Conservation (phyloP, 2,329 filamentous ascomycete genomes). For the Dryadomyces quercivorus region DNA sequence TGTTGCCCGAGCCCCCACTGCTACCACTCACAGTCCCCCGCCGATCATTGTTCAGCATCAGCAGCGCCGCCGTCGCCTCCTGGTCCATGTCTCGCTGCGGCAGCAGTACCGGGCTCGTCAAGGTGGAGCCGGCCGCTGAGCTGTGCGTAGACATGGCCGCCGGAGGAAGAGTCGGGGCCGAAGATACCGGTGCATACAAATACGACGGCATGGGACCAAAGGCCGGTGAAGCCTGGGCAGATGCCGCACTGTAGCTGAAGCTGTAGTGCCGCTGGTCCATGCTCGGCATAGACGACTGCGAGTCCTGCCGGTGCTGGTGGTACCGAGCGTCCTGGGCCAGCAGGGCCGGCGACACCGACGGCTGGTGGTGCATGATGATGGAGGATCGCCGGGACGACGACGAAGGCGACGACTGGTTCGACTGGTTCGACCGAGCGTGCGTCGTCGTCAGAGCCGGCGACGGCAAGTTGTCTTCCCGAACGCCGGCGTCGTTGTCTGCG, state of each 20-base stretch:
- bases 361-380: not conserved
- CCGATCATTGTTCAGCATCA: constrained; percentile 79
- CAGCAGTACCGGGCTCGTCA: constrained; percentile 45
- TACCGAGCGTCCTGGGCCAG: constrained; percentile 27
- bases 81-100: constrained; percentile 52
- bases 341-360: constrained; percentile 35
- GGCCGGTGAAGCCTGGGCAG: constrained; percentile 41
- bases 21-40: constrained; percentile 29
- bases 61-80: constrained; percentile 71
- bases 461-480: not conserved
- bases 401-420: not conserved
- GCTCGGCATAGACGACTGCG: constrained; percentile 40
- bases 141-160: not conserved
- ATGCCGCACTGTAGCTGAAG: constrained; percentile 31
- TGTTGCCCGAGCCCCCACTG: constrained; percentile 8
- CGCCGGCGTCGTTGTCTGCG: constrained; percentile 2
- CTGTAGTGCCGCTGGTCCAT: constrained; percentile 36
- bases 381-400: not conserved
- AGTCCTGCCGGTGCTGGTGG: constrained; percentile 30
- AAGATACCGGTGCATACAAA: constrained; percentile 20
- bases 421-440: constrained; percentile 17
- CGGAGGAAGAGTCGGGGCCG: not conserved
- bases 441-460: not conserved
- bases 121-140: constrained; percentile 34
- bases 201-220: constrained; percentile 38